Base-by-base conservation (phyloP, 2,329 filamentous ascomycete genomes). In the Helotiales sp. region DNA sequence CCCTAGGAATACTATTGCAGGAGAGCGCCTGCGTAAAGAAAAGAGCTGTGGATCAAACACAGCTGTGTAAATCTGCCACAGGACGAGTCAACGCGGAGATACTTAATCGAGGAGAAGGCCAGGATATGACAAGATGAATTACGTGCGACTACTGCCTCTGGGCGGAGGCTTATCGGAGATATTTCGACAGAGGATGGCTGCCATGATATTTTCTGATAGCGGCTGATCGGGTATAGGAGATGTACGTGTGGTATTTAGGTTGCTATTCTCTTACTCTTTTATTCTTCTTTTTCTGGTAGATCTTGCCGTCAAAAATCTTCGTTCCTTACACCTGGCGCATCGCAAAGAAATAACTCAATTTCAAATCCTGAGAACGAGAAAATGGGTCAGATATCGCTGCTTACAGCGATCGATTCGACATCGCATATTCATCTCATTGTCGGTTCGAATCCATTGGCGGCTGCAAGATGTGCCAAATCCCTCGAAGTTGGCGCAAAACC, bases 401-500 rank as follows among this genome's bases (percentile, higher is more conserved):
- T 96, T 48, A 88, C 89, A 46, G 86, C 89, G 49, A 80, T 88
- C 64, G 86, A 92, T 71, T 87, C 85, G 69, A 80, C 80, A 51
- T 81, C 78, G 48, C 88, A 91, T 70, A 74, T 93, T 38, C 95
- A 99, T 72, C 80, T 99, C 57, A 84, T 99, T 68, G 75, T 98
- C 62, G 95, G 95, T 58, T 87, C 88, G 31, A 95, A 93, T 69
- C 86, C 93, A 13, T 82, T 99, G 38, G 93, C 95, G n/a, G 88
- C 89, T 52, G 84, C 91, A 30, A 85, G 95, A 66, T 96, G 90
- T 75, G 77, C 82, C 12, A 90, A 91, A 70, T 93, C 91, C 2
- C 75, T 97, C 51, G 84, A 88, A 67, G 89, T 91, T 15, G 93
- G 93, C 67, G 95, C 95, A 50, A 84, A 74, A 47, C 91, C 95